Evolutionary conservation across 305 asterid species (phyloP).

Genomic region (Rubia occidens): DNA sequence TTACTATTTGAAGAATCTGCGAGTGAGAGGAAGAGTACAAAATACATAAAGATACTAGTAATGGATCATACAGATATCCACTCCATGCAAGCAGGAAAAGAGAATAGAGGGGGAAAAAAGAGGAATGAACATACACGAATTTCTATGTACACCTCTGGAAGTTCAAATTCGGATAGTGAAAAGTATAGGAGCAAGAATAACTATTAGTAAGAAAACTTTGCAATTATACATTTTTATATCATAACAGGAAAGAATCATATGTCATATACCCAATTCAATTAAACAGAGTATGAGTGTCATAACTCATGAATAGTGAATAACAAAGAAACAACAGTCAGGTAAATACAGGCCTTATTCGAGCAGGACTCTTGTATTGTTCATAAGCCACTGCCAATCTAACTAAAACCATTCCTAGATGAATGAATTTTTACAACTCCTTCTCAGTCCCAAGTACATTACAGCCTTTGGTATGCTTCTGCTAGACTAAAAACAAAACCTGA

Average conservation of each 20-base stretch:
- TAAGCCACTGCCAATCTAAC: constrained; percentile 2
- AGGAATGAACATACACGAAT: not conserved
- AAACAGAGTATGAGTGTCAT: not conserved
- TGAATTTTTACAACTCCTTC: not conserved
- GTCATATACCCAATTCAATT: not conserved
- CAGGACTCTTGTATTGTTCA: not conserved
- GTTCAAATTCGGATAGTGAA: not conserved
- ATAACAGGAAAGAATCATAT: not conserved
- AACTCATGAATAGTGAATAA: not conserved
- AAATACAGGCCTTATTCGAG: too few species aligned
- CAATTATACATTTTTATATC: not conserved
- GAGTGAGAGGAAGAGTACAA: constrained; percentile 16
- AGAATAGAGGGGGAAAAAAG: not conserved
- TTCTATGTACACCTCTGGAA: not conserved
- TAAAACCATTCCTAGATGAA: not conserved
- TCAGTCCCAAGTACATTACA: not conserved
- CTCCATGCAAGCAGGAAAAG: not conserved
- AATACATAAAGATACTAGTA: not conserved
- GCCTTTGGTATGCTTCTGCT: not conserved
- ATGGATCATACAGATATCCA: not conserved
- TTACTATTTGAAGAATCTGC: constrained; percentile 82
- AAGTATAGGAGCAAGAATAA: not conserved
- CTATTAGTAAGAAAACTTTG: not conserved
- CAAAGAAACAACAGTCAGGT: not conserved
- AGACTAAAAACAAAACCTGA: not conserved